These are phyloP conservation scores for Malus asiatica DNA, from an alignment of 306 rosid species.

Conservation along the genomic window DNA sequence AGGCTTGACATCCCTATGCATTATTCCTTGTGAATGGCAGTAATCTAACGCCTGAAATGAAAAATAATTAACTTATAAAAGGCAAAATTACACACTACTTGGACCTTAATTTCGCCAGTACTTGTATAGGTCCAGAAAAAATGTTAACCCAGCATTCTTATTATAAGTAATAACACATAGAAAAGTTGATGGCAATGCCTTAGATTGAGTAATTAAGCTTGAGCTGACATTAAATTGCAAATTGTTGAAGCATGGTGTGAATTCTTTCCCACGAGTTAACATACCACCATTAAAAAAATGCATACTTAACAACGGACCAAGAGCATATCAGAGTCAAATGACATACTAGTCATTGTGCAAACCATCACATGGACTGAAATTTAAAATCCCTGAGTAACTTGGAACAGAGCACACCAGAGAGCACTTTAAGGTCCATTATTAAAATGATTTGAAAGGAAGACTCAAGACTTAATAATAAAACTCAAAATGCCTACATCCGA, in stretches of 20 bases:
- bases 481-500: no score
- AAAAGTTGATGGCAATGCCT: neutral
- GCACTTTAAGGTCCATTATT: neutral
- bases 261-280: neutral
- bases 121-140: neutral
- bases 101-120: neutral
- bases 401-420: neutral
- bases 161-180: neutral
- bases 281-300: neutral
- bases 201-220: neutral
- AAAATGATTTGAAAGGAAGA: neutral
- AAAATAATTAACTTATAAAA: constrained; percentile 14
- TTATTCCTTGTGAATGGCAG: constrained; percentile 90
- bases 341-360: neutral
- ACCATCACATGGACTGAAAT: neutral
- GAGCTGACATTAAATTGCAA: neutral
- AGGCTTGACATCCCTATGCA: constrained; percentile 92
- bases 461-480: neutral
- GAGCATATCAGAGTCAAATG: neutral
- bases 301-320: neutral
- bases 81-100: constrained; percentile 5
- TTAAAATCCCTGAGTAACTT: neutral
- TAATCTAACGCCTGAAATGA: constrained; percentile 69
- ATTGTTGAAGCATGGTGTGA: neutral
- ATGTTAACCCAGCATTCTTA: neutral